Conservation (phyloP, 2,329 filamentous ascomycete species). For the Alternaria ventricosa region DNA sequence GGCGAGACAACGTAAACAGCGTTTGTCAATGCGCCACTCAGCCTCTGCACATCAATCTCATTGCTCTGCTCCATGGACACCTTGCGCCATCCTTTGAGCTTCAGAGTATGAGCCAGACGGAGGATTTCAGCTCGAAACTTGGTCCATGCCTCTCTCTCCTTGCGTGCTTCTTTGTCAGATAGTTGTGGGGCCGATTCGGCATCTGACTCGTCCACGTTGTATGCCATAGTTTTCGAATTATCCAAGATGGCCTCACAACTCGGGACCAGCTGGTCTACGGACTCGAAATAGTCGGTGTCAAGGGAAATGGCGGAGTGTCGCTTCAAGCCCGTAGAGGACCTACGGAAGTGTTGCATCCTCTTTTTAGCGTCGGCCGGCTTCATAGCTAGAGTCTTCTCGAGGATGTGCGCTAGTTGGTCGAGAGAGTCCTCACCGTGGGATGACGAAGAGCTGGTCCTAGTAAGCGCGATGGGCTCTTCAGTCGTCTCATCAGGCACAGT, state of each 20-base stretch:
- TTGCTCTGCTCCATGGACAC: constrained; percentile 75
- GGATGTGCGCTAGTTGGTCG: constrained; percentile 80
- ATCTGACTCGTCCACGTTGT: constrained; percentile 65
- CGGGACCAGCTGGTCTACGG: constrained; percentile 79
- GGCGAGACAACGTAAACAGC: constrained; percentile 94
- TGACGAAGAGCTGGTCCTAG: constrained; percentile 63
- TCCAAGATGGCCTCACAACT: constrained; percentile 84
- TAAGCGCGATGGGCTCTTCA: constrained; percentile 36
- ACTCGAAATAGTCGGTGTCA: constrained; percentile 84
- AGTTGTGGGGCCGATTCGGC: constrained; percentile 56
- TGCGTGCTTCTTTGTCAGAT: constrained; percentile 57
- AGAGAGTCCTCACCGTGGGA: constrained; percentile 73
- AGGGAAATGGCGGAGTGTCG: constrained; percentile 67
- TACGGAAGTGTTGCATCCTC: constrained; percentile 33
- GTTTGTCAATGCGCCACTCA: constrained; percentile 94
- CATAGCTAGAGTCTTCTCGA: constrained; percentile 68
- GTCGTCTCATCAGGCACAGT: constrained; percentile 5
- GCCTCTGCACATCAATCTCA: constrained; percentile 72
- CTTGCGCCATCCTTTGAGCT: constrained; percentile 88
- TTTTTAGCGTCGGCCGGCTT: constrained; percentile 43
- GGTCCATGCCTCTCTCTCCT: constrained; percentile 80
- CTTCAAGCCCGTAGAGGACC: constrained; percentile 45
- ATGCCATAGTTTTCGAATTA: constrained; percentile 86
- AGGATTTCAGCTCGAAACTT: constrained; percentile 92
- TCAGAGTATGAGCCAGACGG: constrained; percentile 84